Base-by-base conservation (phyloP, 2,329 filamentous ascomycete genomes). In the Claviceps humidiphila region DNA sequence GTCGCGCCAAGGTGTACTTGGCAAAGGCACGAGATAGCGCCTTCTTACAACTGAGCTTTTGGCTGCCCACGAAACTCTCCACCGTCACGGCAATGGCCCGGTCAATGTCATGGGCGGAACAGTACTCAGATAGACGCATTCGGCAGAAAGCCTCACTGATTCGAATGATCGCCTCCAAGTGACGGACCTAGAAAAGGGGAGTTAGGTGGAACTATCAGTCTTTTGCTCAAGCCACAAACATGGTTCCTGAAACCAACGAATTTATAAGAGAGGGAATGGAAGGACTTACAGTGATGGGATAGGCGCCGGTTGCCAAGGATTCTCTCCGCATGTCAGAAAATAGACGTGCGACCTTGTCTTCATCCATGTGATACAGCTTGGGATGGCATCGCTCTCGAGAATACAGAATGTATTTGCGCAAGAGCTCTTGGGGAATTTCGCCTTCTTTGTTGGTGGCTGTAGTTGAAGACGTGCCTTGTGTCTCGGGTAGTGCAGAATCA, bases 11-110 rank as follows among this genome's bases (percentile, higher is more conserved):
- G 1, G 84, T 87, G 65, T 97, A 98, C 74, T 98, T 98, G 62
- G 93, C 89, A 73, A 98, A 98, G 4, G 93, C 89, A 54, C 93
- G 78, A 0, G 89, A 87, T 45, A 98, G 77, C 16, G 93, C 89
- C 75, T 95, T 96, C 78, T 97, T 98, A 72, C 88, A 93, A 72
- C 88, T 95, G 62, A 97, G 82, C 74, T 98, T 98, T 68, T 98
- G 93, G 61, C 87, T 94, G 55, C 87, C 88, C 44, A 98, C 88
- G 64, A 98, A 98, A 52, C 87, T 94, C 59, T 97, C 90, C 2
- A 98, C 88, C 0, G 93, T 95, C 6, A 98, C 93, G 14, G 90
- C 89, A 63, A 98, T 98, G 53, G 93, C 93, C 44, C 93, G 88
- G 69, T 98, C 93, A 60, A 98, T 95, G 64, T 98, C 93, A 54